These are phyloP conservation scores for Combretum micranthum DNA, from an alignment of 345 rosid genomes.

Conservation along the genomic window DNA sequence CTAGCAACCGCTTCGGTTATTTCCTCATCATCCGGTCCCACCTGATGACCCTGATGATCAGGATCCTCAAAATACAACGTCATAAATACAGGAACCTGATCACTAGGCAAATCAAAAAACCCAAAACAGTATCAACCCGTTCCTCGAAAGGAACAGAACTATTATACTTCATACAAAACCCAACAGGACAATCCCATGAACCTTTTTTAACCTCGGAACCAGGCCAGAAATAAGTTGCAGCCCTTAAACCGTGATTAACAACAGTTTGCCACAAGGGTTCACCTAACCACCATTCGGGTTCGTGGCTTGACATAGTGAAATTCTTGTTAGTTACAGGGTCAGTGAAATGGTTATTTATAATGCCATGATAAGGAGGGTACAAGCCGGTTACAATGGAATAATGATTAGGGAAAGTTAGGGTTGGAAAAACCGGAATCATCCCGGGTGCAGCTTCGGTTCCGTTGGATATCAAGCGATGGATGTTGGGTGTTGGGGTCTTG, in stretches of 20 bases:
- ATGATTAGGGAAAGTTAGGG: slow-evolving; percentile 88
- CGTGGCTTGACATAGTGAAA: slow-evolving; percentile 72
- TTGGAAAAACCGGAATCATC: slow-evolving; percentile 81
- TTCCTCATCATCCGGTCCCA: slow-evolving; percentile 84
- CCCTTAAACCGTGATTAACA: slow-evolving; percentile 66
- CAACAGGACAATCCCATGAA: slow-evolving; percentile 70
- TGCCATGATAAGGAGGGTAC: slow-evolving; percentile 82
- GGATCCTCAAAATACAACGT: slow-evolving; percentile 92
- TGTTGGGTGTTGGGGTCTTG: slow-evolving; percentile 66
- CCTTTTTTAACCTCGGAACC: slow-evolving; percentile 96
- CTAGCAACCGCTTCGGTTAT: slow-evolving; percentile 73
- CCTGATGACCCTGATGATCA: slow-evolving; percentile 93
- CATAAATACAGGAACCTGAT: slow-evolving; percentile 71
- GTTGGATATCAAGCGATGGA: slow-evolving; percentile 59
- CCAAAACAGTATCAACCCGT: slow-evolving; percentile 67
- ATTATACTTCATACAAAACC: slow-evolving; percentile 53
- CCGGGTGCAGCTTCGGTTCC: slow-evolving; percentile 90
- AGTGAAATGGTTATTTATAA: slow-evolving; percentile 58
- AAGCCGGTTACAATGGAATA: slow-evolving; percentile 92
- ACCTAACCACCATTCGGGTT: slow-evolving; percentile 92
- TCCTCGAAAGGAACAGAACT: slow-evolving; percentile 79
- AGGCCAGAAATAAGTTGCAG: slow-evolving; percentile 95
- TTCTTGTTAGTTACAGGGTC: slow-evolving; percentile 54
- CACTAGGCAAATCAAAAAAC: slow-evolving; percentile 62
- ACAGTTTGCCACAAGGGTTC: slow-evolving; percentile 96